Conservation (phyloP, 305 asterid species). For the Fraxinus floribunda region DNA sequence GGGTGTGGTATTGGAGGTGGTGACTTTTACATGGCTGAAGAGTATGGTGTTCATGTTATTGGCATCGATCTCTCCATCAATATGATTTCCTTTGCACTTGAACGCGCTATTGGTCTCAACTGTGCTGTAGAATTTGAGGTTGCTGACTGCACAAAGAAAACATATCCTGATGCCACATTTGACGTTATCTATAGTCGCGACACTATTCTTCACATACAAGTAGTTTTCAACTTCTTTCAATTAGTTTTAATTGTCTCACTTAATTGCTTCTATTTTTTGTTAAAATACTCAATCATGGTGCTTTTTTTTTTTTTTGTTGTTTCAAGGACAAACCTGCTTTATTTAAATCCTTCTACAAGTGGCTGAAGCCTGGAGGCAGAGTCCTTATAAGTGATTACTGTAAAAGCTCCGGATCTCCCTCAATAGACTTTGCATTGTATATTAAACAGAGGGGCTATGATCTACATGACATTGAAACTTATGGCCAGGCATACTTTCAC, state of each 20-base stretch:
- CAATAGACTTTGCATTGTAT: slow-evolving; percentile 67
- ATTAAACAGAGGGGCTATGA: slow-evolving; percentile 92
- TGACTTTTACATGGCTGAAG: slow-evolving; percentile 93
- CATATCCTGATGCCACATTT: slow-evolving; percentile 68
- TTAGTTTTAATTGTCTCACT: slow-evolving; percentile 2
- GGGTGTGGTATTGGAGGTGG: slow-evolving; percentile 99
- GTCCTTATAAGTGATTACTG: slow-evolving; percentile 92
- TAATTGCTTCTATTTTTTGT: not conserved
- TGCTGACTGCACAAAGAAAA: slow-evolving; percentile 93
- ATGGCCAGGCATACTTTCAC: slow-evolving; percentile 62
- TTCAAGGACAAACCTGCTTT: slow-evolving; percentile 86
- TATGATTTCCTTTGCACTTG: slow-evolving; percentile 93
- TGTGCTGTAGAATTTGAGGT: slow-evolving; percentile 97
- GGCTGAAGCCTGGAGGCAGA: slow-evolving; percentile 98
- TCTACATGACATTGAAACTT: slow-evolving; percentile 73
- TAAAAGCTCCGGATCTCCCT: slow-evolving; percentile 67
- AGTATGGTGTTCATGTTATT: slow-evolving; percentile 79
- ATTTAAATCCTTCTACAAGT: slow-evolving; percentile 84
- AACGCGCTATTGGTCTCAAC: slow-evolving; percentile 80
- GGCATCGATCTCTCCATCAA: slow-evolving; percentile 93
- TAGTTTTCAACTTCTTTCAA: slow-evolving; percentile 26
- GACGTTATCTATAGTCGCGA: slow-evolving; percentile 95
- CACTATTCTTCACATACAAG: slow-evolving; percentile 95
- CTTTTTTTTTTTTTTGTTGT: not conserved
- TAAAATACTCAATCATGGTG: not conserved